Base-by-base conservation (phyloP, 805 yeast genomes). In the Ogataea sp. region DNA sequence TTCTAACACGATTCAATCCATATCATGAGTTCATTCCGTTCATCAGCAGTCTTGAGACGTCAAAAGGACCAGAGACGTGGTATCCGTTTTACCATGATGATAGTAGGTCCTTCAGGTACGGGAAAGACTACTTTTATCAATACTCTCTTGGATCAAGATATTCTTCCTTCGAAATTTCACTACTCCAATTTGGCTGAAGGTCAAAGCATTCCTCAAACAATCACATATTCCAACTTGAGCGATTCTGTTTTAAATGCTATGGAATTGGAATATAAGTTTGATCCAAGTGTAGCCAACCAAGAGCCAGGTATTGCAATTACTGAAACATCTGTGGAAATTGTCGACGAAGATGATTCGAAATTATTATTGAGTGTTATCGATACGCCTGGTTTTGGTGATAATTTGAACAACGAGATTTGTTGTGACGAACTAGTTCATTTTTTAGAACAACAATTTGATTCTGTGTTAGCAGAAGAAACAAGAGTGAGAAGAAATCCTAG, bases 401-500 rank as follows among this genome's bases (percentile, higher is more conserved):
- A 77, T 52, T 59, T 76, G 45, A 67, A 76, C 56, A 77, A 77
- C 50, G 74, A 75, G 36, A 49, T 80, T 37, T 82, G 90, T 53
- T 77, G 73, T 51, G 66, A 63, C 11, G 93, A 83, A 53, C 74
- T 83, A 38, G 73, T 75, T 39, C 68, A 70, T 41, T 84, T 73
- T 55, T 61, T 84, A 51, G 83, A 80, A 55, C 87, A 80, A 55
- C 90, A 83, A 54, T 83, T 83, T 54, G 89, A 82, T 55, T 65
- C 71, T 41, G 87, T 84, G 0, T 69, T 88, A 35, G 86, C 85
- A 2, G 96, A 88, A 57, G 96, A 88, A 58, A 83, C 93, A 1
- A 71, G 90, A 46, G 85, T 88, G 46, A 73, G 74, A 59, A 80
- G 97, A 70, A 85, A 86, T 56, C 95, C 95, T 20, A 68, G 85